Evolutionary conservation across 2,329 filamentous ascomycete genomes (phyloP).

Genomic region (Lecanoromycetidae sp.): DNA sequence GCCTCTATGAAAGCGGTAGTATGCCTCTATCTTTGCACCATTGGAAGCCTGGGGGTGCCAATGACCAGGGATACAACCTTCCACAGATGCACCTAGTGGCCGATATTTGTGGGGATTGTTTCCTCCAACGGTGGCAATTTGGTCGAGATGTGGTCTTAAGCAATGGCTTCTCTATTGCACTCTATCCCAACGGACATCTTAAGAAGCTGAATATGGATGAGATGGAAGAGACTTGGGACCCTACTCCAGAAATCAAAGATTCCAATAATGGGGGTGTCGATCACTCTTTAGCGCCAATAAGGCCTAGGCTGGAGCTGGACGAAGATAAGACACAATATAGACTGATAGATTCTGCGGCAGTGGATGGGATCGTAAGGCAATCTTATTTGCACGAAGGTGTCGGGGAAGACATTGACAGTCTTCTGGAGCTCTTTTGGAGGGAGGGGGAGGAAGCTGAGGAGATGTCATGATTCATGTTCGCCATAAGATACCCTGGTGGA

Average conservation of each 20-base stretch:
- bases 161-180: constrained; percentile 47
- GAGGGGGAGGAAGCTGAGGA: not conserved
- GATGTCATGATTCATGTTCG: not conserved
- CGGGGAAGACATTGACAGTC: constrained; percentile 27
- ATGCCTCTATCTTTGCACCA: constrained; percentile 48
- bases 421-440: constrained; percentile 30
- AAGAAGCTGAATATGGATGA: constrained; percentile 33
- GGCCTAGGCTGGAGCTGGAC: constrained; percentile 28
- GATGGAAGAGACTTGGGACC: constrained; percentile 44
- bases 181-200: constrained; percentile 29
- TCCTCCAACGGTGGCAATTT: constrained; percentile 45
- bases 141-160: constrained; percentile 38
- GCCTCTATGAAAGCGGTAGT: constrained; percentile 48
- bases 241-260: constrained; percentile 26
- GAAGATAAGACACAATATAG: constrained; percentile 42
- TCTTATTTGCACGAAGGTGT: constrained; percentile 41
- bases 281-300: constrained; percentile 43
- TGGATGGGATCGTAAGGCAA: constrained; percentile 39
- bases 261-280: constrained; percentile 36
- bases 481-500: too few species aligned
- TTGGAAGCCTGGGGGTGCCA: constrained; percentile 39
- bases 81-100: constrained; percentile 39
- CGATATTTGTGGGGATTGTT: constrained; percentile 46
- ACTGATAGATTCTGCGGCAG: constrained; percentile 35
- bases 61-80: constrained; percentile 40